phyloP scores from a whole-genome alignment of 352 stramenopile genomes.

The Phytopythium boreale region DNA sequence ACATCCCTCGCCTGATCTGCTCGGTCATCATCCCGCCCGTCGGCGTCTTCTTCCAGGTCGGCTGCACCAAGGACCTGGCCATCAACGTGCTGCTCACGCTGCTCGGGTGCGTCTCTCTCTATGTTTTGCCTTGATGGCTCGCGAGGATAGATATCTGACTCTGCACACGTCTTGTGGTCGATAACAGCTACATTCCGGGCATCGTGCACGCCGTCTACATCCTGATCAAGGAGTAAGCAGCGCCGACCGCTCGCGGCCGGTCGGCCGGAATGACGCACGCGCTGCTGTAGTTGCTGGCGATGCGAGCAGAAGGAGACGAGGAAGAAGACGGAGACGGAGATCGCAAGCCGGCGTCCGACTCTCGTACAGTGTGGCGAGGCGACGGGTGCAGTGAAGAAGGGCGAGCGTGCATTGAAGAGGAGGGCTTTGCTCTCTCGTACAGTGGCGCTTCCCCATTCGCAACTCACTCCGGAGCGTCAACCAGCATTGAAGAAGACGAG shows the following conservation, averaged over 20 bases:
- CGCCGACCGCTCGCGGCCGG: neutral
- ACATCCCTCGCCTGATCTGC: constrained; percentile 49
- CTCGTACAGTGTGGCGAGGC: constrained; percentile 7
- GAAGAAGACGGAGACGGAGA: neutral
- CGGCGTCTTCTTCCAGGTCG: constrained; percentile 54
- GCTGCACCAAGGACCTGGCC: constrained; percentile 55
- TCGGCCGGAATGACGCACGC: neutral
- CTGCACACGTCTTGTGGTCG: neutral
- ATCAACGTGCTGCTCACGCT: constrained; percentile 69
- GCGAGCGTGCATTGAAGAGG: constrained; percentile 25
- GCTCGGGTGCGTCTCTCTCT: constrained; percentile 30
- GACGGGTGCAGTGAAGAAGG: neutral
- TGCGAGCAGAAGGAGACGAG: neutral
- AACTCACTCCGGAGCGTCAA: neutral
- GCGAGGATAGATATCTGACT: no score
- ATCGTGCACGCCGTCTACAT: constrained; percentile 76
- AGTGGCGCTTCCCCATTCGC: constrained; percentile 10
- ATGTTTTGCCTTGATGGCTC: no score
- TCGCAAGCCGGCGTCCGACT: neutral
- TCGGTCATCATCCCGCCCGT: constrained; percentile 48
- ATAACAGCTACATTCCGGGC: constrained; percentile 53
- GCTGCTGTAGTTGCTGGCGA: neutral
- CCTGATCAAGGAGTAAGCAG: constrained; percentile 45
- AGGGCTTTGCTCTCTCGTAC: constrained; percentile 26
- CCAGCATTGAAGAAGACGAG: constrained; percentile 29